phyloP scores from a whole-genome alignment of 2,329 filamentous ascomycete genomes.

The Colletotrichum plurivorum region DNA sequence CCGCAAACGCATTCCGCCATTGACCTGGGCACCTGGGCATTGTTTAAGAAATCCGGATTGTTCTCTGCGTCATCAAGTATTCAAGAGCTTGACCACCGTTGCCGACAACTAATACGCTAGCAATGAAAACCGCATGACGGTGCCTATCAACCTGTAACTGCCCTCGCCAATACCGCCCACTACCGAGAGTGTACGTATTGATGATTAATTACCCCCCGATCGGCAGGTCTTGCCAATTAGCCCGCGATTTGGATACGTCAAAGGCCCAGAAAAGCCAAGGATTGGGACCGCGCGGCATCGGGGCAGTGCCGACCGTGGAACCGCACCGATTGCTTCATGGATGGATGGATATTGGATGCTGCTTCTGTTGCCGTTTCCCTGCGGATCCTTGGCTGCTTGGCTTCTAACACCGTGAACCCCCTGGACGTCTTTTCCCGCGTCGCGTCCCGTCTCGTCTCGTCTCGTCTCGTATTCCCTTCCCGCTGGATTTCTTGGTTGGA shows the following conservation, averaged over 20 bases:
- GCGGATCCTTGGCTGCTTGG: no score
- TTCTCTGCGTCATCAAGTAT: no score
- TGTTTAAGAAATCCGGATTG: no score
- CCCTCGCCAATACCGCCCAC: background rate
- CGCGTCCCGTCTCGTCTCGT: background rate
- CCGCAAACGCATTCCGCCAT: background rate
- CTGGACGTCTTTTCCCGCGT: background rate
- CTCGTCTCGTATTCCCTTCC: constrained; percentile 31
- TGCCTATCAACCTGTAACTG: constrained; percentile 24
- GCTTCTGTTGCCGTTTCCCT: no score
- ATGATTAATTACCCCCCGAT: background rate
- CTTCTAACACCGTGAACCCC: background rate
- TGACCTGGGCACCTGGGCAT: no score
- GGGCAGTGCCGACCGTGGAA: constrained; percentile 20
- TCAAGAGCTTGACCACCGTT: no score
- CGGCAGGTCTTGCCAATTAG: background rate
- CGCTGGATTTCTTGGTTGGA: background rate
- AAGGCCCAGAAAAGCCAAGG: constrained; percentile 5
- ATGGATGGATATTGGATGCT: no score
- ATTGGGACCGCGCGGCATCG: constrained; percentile 22
- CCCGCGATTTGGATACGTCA: background rate
- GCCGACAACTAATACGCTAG: background rate
- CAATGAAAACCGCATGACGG: background rate
- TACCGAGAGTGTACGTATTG: no score
- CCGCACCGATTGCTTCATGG: constrained; percentile 1